A percentile compares a stretch with the other conserved stretches of the same genome.
Evolutionary conservation across 495 filamentous ascomycete genomes (phyloP).

Genomic region (Penicillium flavigenum): DNA sequence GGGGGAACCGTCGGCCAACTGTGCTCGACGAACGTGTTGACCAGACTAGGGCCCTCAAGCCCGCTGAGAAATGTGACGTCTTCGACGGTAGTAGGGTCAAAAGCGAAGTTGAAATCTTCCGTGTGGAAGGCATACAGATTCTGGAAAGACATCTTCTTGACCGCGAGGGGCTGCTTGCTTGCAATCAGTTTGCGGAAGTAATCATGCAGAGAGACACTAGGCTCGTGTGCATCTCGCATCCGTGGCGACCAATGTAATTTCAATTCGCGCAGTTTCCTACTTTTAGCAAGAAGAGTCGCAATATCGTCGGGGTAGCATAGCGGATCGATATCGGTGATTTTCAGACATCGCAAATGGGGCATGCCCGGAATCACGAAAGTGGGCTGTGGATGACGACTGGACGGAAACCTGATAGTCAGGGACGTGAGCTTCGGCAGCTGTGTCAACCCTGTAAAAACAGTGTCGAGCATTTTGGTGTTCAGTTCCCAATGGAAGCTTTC

Average conservation of each 20-base stretch:
- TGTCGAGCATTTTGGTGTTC: slow-evolving; percentile 61
- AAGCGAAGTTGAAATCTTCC: slow-evolving; percentile 40
- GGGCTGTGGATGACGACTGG: slow-evolving; percentile 56
- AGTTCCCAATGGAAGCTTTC: slow-evolving; percentile 63
- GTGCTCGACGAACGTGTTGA: slow-evolving; percentile 56
- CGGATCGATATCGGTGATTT: slow-evolving; percentile 60
- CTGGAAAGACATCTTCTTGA: slow-evolving; percentile 53
- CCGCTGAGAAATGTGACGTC: slow-evolving; percentile 55
- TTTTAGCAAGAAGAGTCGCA: slow-evolving; percentile 52
- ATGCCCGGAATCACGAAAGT: slow-evolving; percentile 58
- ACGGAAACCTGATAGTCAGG: slow-evolving; percentile 56
- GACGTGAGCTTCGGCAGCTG: slow-evolving; percentile 50
- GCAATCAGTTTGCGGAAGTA: slow-evolving; percentile 57
- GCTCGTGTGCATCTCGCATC: slow-evolving; percentile 59
- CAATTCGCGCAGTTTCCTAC: slow-evolving; percentile 53
- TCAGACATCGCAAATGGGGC: slow-evolving; percentile 52
- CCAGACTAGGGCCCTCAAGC: slow-evolving; percentile 36
- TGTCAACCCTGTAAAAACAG: slow-evolving; percentile 55
- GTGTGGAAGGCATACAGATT: slow-evolving; percentile 59
- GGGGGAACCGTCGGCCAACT: slow-evolving; percentile 44
- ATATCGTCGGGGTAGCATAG: slow-evolving; percentile 66
- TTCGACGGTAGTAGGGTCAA: slow-evolving; percentile 43
- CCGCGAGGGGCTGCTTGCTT: slow-evolving; percentile 40
- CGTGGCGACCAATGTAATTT: slow-evolving; percentile 61
- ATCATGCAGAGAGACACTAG: slow-evolving; percentile 52